Conservation (phyloP, 116 monocot species). For the Iris pallida region DNA sequence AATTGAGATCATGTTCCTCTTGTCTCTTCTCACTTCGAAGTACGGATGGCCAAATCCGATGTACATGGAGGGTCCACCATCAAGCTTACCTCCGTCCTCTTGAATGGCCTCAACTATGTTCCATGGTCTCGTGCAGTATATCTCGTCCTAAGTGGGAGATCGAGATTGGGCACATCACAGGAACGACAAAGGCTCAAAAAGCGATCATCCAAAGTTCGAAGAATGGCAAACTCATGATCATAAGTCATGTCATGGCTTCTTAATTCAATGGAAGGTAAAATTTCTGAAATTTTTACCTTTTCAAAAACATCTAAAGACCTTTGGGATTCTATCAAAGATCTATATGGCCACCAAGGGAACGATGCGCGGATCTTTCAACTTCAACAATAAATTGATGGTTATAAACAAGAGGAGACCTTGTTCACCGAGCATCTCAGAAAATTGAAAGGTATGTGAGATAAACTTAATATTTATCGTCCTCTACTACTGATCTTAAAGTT, state of each 20-base stretch:
- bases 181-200: background rate
- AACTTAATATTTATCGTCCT: too few species aligned
- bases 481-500: too few species aligned
- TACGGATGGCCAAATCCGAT: too few species aligned
- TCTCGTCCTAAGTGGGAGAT: background rate
- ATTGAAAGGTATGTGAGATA: too few species aligned
- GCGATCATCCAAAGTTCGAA: background rate
- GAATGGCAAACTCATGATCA: background rate
- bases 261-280: conserved; percentile 1
- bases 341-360: background rate
- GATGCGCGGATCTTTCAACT: too few species aligned
- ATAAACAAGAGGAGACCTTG: too few species aligned
- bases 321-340: background rate
- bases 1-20: too few species aligned
- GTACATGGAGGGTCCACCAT: background rate
- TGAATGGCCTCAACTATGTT: conserved; percentile 6
- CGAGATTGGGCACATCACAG: conserved; percentile 1
- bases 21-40: too few species aligned
- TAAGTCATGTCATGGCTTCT: background rate
- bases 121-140: background rate
- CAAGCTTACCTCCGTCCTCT: background rate
- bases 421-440: too few species aligned
- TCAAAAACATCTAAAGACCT: background rate
- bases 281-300: background rate
- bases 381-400: too few species aligned